A percentile compares a stretch with the other conserved stretches of the same genome.
These are phyloP conservation scores for Mitragyna speciosa DNA, from an alignment of 257 asterid genomes.

Conservation along the genomic window DNA sequence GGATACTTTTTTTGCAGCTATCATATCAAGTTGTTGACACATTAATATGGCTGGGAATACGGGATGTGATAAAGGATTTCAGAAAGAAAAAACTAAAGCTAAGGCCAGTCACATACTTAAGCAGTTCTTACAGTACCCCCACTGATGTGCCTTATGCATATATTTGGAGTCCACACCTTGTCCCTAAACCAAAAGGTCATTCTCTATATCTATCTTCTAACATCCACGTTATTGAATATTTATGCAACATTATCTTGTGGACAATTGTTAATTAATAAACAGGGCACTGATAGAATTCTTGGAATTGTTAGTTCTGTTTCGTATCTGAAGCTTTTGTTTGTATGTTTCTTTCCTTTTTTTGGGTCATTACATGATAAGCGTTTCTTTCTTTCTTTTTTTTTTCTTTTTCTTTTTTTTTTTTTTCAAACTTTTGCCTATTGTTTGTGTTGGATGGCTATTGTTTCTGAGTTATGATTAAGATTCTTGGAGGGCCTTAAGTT, in stretches of 20 bases:
- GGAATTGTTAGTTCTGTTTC: not conserved
- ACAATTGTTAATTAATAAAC: not conserved
- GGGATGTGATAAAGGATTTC: conserved; percentile 85
- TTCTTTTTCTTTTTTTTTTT: too few relatives aligned
- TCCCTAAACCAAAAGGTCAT: conserved; percentile 88
- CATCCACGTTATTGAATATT: not conserved
- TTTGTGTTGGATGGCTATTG: too few relatives aligned
- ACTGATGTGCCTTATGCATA: conserved; percentile 68
- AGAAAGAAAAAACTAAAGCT: conserved; percentile 73
- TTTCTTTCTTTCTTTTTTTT: too few relatives aligned
- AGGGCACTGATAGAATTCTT: not conserved
- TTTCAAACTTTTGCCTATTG: too few relatives aligned
- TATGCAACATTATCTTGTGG: not conserved
- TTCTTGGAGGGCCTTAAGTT: not conserved
- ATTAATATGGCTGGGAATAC: conserved; percentile 85
- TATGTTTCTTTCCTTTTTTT: too few relatives aligned
- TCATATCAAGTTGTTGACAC: conserved; percentile 89
- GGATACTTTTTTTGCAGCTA: conserved; percentile 43
- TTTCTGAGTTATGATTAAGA: not conserved
- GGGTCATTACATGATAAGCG: too few relatives aligned
- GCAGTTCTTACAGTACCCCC: conserved; percentile 54
- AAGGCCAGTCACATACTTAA: conserved; percentile 80
- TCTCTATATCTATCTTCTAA: conserved; percentile 17
- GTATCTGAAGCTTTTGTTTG: not conserved
- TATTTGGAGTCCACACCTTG: conserved; percentile 96